Base-by-base conservation (phyloP, 1,284 basidiomycete genomes). In the Leccinum holopus region DNA sequence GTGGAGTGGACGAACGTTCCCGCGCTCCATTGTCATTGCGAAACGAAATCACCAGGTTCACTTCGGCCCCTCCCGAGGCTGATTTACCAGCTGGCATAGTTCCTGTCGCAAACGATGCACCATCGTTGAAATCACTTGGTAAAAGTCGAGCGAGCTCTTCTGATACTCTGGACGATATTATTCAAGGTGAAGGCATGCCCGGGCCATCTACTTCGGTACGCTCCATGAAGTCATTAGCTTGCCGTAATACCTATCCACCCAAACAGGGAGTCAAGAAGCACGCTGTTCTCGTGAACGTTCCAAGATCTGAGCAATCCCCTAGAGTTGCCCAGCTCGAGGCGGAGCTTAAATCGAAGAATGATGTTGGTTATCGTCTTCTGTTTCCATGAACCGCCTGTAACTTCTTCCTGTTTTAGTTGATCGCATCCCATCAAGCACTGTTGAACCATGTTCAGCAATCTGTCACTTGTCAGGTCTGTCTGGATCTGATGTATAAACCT, bases 401-500 rank as follows among this genome's bases (percentile, higher is more conserved):
- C 58, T 51, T 12, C 37, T 57, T 61, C 28, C 28, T 28, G 18
- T 53, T 62, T 60, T 47, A 84, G 81, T 74, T 83, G 61, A 72
- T 85, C 33, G 67, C 76, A 35, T 77, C 77, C 65, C 85, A 90
- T 64, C 78, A 86, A 74, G 69, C 75, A 6, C 76, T 84, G 21
- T 66, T 88, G 14, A 71, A 70, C 3, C 76, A 82, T 58, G 67
- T 88, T 51, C 82, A 85, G n/a, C 83, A 87, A 63, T 81, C 84
- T 1, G 73, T 90, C 21, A 87, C 83, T 7, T 92, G 90, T 66
- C 87, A 90, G 72, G 86, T 92, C 61, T 92, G 90, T 69, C 78
- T 91, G 35, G 88, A 90, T 67, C 76, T 87, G 25, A 79, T 92
- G 73, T 79, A 87, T 70, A 83, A 83, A 65, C 89, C 90, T 0